phyloP scores from a whole-genome alignment of 371 early-diverging fungal species.

The Mucor mucedo region DNA sequence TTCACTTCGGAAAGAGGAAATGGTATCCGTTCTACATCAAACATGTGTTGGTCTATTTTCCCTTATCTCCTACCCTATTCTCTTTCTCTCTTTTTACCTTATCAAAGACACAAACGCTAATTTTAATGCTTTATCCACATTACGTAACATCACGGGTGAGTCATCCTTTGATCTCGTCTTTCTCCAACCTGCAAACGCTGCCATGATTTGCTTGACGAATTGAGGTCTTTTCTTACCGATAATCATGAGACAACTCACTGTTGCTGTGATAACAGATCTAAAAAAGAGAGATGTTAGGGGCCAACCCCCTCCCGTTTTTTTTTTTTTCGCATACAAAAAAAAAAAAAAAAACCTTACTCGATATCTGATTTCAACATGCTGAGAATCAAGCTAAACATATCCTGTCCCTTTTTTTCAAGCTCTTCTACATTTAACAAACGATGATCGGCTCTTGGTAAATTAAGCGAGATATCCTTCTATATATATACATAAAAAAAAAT shows the following conservation, averaged over 20 bases:
- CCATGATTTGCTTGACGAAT: conserved; percentile 31
- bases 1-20: conserved; percentile 34
- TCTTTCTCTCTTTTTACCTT: conserved; percentile 28
- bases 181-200: conserved; percentile 32
- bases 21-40: conserved; percentile 34
- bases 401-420: conserved; percentile 42
- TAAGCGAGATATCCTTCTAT: conserved; percentile 44
- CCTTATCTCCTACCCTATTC: background rate
- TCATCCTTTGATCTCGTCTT: conserved; percentile 32
- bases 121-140: conserved; percentile 48
- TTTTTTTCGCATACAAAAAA: background rate
- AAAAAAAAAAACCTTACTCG: conserved; percentile 19
- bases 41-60: background rate
- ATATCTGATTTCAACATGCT: conserved; percentile 16
- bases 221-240: conserved; percentile 45
- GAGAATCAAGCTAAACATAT: conserved; percentile 32
- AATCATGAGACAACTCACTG: conserved; percentile 45
- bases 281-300: background rate
- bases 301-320: background rate
- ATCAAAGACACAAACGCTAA: conserved; percentile 49
- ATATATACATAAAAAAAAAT: background rate
- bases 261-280: conserved; percentile 48
- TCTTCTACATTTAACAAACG: conserved; percentile 38
- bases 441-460: conserved; percentile 46
- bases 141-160: conserved; percentile 43